Evolutionary conservation across 2,329 filamentous ascomycete genomes (phyloP).

Genomic region (Scytalidium sp.): DNA sequence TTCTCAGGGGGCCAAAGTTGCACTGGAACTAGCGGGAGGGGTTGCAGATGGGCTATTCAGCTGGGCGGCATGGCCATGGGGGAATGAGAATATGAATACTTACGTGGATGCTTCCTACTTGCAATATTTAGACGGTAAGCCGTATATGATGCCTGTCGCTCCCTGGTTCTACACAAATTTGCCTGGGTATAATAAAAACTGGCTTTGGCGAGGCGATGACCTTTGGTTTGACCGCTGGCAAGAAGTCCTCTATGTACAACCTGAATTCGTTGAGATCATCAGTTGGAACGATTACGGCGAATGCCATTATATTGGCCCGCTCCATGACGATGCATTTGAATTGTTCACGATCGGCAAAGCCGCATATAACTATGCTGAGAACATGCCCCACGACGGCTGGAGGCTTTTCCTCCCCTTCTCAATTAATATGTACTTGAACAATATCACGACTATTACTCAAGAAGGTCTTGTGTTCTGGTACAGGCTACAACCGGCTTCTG

Average conservation of each 20-base stretch:
- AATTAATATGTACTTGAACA: slow-evolving; percentile 32
- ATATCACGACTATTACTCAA: slow-evolving; percentile 19
- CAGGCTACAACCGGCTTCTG: slow-evolving; percentile 23
- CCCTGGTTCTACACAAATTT: slow-evolving; percentile 56
- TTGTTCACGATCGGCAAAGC: slow-evolving; percentile 22
- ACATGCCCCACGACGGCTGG: slow-evolving; percentile 47
- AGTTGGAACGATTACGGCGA: slow-evolving; percentile 51
- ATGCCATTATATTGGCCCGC: slow-evolving; percentile 43
- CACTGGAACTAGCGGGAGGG: slow-evolving; percentile 3
- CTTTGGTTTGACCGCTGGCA: slow-evolving; percentile 58
- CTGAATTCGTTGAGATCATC: slow-evolving; percentile 39
- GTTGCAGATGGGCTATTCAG: slow-evolving; percentile 29
- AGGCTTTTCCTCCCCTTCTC: slow-evolving; percentile 32
- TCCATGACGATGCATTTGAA: slow-evolving; percentile 30
- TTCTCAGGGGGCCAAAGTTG: slow-evolving; percentile 1
- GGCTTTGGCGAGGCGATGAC: slow-evolving; percentile 56
- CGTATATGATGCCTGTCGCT: slow-evolving; percentile 36
- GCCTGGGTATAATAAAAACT: slow-evolving; percentile 45
- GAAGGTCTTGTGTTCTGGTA: slow-evolving; percentile 33
- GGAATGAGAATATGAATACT: slow-evolving; percentile 3
- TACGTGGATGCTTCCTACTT: slow-evolving; percentile 6
- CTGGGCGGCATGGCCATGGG: slow-evolving; percentile 36
- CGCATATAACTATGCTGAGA: slow-evolving; percentile 38
- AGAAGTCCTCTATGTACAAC: slow-evolving; percentile 36
- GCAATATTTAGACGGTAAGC: slow-evolving; percentile 2